Percentiles rank a stretch among this genome's conserved stretches.
These are phyloP conservation scores for Paecilomyces sp. DNA, from an alignment of 2,329 filamentous ascomycete species.

Conservation along the genomic window DNA sequence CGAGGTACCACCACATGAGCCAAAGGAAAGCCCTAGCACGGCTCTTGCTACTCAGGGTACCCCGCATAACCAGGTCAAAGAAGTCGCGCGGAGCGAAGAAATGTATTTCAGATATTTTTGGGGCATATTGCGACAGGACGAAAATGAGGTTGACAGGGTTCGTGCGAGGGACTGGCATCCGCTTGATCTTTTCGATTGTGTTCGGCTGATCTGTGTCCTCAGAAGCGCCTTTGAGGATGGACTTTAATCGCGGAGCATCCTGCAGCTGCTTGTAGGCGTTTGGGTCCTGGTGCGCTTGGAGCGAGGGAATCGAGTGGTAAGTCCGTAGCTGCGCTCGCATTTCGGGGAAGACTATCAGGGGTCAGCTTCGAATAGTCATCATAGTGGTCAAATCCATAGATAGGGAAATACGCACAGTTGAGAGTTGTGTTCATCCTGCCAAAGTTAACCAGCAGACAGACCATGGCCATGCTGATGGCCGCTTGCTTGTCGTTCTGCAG, in stretches of 20 bases:
- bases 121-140: conserved; percentile 80
- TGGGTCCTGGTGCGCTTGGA: conserved; percentile 90
- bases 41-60: conserved; percentile 71
- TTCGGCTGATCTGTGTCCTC: conserved; percentile 84
- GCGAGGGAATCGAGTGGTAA: conserved; percentile 93
- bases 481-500: conserved; percentile 84
- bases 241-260: conserved; percentile 91
- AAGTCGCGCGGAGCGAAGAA: conserved; percentile 83
- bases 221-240: conserved; percentile 91
- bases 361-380: background rate
- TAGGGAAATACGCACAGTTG: conserved; percentile 61
- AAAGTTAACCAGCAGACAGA: conserved; percentile 93
- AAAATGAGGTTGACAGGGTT: conserved; percentile 98
- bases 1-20: conserved; percentile 99
- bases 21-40: conserved; percentile 86
- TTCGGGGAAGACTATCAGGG: conserved; percentile 78
- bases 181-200: conserved; percentile 75
- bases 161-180: conserved; percentile 62
- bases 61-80: conserved; percentile 93
- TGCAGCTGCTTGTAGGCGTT: conserved; percentile 97
- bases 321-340: conserved; percentile 97
- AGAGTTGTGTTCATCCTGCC: conserved; percentile 98
- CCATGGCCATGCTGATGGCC: conserved; percentile 98
- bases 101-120: conserved; percentile 87
- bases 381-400: background rate